Base-by-base conservation (phyloP, 192 early-diverging fungal genomes). In the Gaertneriomyces sp. region DNA sequence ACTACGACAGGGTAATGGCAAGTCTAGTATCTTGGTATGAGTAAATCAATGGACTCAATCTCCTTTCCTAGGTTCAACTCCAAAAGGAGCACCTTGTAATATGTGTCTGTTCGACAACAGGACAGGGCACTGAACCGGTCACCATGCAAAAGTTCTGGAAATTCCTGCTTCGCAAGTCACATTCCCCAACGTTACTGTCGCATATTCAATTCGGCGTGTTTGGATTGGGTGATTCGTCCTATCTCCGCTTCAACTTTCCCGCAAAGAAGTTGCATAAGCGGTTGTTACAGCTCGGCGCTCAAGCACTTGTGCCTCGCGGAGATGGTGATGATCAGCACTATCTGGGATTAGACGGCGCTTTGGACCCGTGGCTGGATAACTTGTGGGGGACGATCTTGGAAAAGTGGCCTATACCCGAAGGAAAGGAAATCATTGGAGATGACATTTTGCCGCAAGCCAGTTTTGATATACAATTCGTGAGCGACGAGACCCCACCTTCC, bases 291-390 rank as follows among this genome's bases (percentile, higher is more conserved):
- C 79, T 99, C 25, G 96, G 96, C 17, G 96, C 90, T 3, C 58
- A 54, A 42, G 73, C 88, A 11, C 53, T 99, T 7, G 63, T 87
- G 38, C 60, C 67, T 12, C 78, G 90, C 20, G 94, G 93, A 0
- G 91, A 95, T 62, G 94, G 91, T 38, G 96, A 99, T 67, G 96
- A 97, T 76, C 94, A 96, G 74, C 94, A 99, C 68, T 92, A 93
- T 55, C 74, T 95, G 64, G 96, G 96, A 77, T 79, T 90, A 14
- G 96, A 98, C 66, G 93, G 92, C 25, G 85, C 82, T 39, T 74
- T 99, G 60, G 88, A 93, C 58, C 93, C 92, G 17, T 99, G 96
- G 96, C 72, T 93, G 39, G 69, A 78, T 11, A 68, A 66, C 5
- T 79, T 96, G 59, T 98, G 94, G 94, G 62, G 73, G 17, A 74